Evolutionary conservation across 2,329 filamentous ascomycete species (phyloP).

Genomic region (Aspergillus floridensis): DNA sequence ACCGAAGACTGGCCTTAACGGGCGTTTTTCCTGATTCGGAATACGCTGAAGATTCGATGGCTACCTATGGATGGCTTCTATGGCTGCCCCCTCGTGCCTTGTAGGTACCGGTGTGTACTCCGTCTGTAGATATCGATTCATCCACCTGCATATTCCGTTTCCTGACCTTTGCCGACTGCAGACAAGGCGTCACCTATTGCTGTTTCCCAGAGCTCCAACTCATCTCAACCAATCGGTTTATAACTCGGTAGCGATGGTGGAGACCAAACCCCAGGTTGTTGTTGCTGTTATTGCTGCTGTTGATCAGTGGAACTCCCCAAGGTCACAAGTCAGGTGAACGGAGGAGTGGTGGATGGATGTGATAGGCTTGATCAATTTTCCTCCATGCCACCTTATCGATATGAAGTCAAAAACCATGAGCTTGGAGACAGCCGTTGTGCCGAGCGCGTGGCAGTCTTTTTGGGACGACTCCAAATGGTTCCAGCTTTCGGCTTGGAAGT

Average conservation of each 20-base stretch:
- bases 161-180: background rate
- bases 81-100: background rate
- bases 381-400: background rate
- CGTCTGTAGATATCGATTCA: background rate
- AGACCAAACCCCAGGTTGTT: background rate
- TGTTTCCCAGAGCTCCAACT: background rate
- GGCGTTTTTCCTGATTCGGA: slow-evolving; percentile 6
- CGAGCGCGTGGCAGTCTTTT: background rate
- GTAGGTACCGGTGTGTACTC: too few species aligned
- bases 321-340: slow-evolving; percentile 2
- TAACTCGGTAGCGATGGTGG: background rate
- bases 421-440: slow-evolving; percentile 12
- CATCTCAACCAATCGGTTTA: background rate
- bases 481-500: slow-evolving; percentile 8
- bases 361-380: background rate
- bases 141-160: background rate
- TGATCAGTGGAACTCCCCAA: slow-evolving; percentile 2
- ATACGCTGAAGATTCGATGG: background rate
- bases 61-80: too few species aligned
- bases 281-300: background rate
- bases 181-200: background rate
- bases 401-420: background rate
- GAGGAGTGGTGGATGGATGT: background rate
- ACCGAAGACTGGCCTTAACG: slow-evolving; percentile 1
- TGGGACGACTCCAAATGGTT: slow-evolving; percentile 11